A percentile compares a stretch with the other conserved stretches of the same genome.
Conservation (phyloP, 2,329 filamentous ascomycete species). For the Lasiodiplodia sp. region DNA sequence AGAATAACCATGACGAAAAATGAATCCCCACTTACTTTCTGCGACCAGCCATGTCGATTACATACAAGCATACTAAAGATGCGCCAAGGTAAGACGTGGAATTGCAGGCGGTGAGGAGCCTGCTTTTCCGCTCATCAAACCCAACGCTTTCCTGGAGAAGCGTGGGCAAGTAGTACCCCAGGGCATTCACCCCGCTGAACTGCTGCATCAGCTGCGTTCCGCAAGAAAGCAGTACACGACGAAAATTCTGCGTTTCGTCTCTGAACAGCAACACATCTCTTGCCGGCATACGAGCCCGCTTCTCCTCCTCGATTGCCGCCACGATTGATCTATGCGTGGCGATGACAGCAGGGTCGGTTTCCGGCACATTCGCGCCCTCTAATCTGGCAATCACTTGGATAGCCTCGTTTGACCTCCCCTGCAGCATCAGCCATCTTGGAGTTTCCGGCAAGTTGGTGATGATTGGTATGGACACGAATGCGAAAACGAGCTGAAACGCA, state of each 20-base stretch:
- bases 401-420: conserved; percentile 58
- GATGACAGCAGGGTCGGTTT: conserved; percentile 26
- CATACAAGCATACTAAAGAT: conserved; percentile 35
- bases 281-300: conserved; percentile 29
- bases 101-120: conserved; percentile 35
- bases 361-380: conserved; percentile 29
- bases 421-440: conserved; percentile 62
- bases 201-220: conserved; percentile 34
- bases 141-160: conserved; percentile 33
- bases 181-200: conserved; percentile 32
- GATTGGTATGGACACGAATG: conserved; percentile 47
- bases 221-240: conserved; percentile 31
- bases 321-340: conserved; percentile 32
- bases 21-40: conserved; percentile 5
- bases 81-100: conserved; percentile 37
- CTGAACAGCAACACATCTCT: conserved; percentile 31
- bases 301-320: conserved; percentile 32
- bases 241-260: conserved; percentile 30
- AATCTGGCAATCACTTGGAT: conserved; percentile 50
- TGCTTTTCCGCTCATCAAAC: conserved; percentile 32
- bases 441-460: conserved; percentile 60
- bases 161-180: conserved; percentile 33
- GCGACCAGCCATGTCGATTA: conserved; percentile 34
- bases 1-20: not conserved
- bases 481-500: conserved; percentile 49